Base-by-base conservation (phyloP, 2,329 filamentous ascomycete genomes). In the Neopestalotiopsis sp. region DNA sequence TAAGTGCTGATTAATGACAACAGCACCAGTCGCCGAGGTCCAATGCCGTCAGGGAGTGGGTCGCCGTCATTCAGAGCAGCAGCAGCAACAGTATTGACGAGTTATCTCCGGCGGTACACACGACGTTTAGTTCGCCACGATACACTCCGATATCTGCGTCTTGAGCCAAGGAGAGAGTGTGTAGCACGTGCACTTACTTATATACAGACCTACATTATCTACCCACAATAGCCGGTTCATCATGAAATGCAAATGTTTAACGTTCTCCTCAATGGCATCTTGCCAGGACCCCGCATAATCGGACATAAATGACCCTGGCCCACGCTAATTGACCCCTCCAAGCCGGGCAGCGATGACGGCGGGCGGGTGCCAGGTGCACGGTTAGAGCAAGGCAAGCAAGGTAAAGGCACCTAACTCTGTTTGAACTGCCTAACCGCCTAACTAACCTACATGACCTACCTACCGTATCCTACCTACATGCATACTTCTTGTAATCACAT, bases 1-100 rank as follows among this genome's bases (percentile, higher is more conserved):
- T 53, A 17, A 40, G 17, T 49, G 61, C 61, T 64, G 61, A 64
- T 64, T 64, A 64, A 64, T 64, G 61, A 49, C 45, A 30, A 13
- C 32, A 38, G 38, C 38, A 49, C 61, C 38, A 28, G n/a, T 64
- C 38, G 61, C 38, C 61, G 61, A 49, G 40, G 38, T 64, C 34
- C 28, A 49, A 64, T 64, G 61, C 20, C 40, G 61, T 64, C 40
- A 49, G 2, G 38, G 61, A 30, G 61, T 64, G 61, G 61, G 61
- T 64, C 61, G 40, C 17, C 61, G 20, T 17, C 57, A 59, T 59
- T 34, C 24, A 62, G 13, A 62, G 34, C 34, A 40, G 17, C 30
- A 61, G 30, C 30, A 34, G 24, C 45, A 53, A n/a, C 24, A 49
- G 14, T 49, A 24, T 53, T 64, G 61, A 64, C 61, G 61, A 64